Evolutionary conservation across 192 early-diverging fungal species (phyloP).

Genomic region (Jimgerdemannia lactiflua): DNA sequence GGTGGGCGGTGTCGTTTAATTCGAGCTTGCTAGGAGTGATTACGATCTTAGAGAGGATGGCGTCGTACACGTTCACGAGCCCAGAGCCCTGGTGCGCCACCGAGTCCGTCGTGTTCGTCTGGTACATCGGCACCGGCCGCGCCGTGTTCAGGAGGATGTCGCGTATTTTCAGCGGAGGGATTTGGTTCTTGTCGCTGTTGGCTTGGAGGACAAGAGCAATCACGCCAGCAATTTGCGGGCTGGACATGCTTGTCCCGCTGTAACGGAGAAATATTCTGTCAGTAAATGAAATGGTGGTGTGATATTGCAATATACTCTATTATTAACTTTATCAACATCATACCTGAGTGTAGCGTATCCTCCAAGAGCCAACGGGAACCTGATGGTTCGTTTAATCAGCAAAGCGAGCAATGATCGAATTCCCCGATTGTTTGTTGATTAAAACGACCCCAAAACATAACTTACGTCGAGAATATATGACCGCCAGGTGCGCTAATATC

Average conservation of each 20-base stretch:
- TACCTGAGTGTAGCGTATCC: constrained; percentile 30
- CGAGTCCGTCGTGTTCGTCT: constrained; percentile 45
- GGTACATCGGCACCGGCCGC: constrained; percentile 32
- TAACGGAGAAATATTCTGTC: neutral
- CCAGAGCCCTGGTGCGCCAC: constrained; percentile 71
- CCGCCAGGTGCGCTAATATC: constrained; percentile 66
- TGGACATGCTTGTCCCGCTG: constrained; percentile 82
- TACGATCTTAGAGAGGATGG: constrained; percentile 46
- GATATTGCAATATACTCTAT: no score
- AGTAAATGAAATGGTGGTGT: no score
- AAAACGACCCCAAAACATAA: constrained; percentile 34
- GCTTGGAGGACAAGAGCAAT: constrained; percentile 63
- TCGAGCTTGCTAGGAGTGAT: constrained; percentile 57
- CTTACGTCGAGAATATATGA: constrained; percentile 64
- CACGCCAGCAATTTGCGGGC: constrained; percentile 69
- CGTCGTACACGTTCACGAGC: constrained; percentile 64
- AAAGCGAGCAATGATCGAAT: no score
- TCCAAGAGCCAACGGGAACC: constrained; percentile 26
- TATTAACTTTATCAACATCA: neutral
- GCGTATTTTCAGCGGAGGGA: constrained; percentile 9
- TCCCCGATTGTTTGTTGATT: constrained; percentile 12
- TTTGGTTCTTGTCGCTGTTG: constrained; percentile 24
- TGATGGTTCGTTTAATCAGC: neutral
- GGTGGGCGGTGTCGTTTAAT: constrained; percentile 46
- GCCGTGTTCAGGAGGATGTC: constrained; percentile 51